Percentiles rank a stretch among this genome's conserved stretches.
These are phyloP conservation scores for Curvularia lunata DNA, from an alignment of 2,329 filamentous ascomycete genomes.

Conservation along the genomic window DNA sequence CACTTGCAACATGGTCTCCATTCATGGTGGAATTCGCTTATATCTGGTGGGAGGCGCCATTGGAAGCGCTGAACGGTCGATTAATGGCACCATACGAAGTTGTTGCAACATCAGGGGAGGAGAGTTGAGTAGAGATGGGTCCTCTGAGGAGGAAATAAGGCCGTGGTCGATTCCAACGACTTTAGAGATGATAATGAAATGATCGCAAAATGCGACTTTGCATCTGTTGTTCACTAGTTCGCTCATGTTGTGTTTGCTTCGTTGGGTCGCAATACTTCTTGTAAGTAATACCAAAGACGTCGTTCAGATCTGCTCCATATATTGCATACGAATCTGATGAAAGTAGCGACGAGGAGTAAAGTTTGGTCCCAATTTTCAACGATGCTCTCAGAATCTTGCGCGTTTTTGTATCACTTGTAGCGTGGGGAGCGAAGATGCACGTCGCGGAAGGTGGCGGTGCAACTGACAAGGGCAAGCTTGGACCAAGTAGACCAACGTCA, in stretches of 20 bases:
- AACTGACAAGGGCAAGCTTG: constrained; percentile 10
- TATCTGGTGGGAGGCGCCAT: not conserved
- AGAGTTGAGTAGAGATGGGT: not conserved
- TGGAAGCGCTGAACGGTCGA: not conserved
- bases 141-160: not conserved
- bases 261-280: too few species aligned
- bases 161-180: not conserved
- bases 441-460: constrained; percentile 3
- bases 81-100: constrained; percentile 4
- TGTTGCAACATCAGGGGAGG: not conserved
- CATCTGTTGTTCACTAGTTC: not conserved
- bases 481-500: constrained; percentile 18
- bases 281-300: too few species aligned
- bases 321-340: not conserved
- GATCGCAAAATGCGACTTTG: not conserved
- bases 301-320: too few species aligned
- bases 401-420: not conserved
- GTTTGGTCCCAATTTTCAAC: not conserved
- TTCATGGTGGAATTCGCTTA: constrained; percentile 1
- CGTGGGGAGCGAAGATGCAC: not conserved
- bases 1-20: not conserved
- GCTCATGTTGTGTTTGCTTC: not conserved
- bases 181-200: not conserved
- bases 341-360: not conserved
- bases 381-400: not conserved